Evolutionary conservation across 2,329 filamentous ascomycete species (phyloP).

Genomic region (Aspergillus luchuensis): DNA sequence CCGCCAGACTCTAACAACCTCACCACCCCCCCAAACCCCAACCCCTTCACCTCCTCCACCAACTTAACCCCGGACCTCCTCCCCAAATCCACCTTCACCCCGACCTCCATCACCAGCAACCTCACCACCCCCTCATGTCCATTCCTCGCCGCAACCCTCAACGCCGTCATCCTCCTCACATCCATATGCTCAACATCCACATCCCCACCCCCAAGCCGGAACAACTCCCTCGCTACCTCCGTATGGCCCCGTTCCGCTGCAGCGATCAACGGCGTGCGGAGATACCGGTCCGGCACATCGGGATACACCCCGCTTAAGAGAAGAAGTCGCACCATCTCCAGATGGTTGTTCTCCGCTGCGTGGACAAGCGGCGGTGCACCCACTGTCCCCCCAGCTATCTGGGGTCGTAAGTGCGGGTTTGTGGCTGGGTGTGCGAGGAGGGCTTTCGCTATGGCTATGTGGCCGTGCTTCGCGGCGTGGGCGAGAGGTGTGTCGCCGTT

Average conservation of each 20-base stretch:
- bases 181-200: too few relatives aligned
- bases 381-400: not conserved
- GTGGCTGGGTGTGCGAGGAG: not conserved
- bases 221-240: too few relatives aligned
- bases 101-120: not conserved
- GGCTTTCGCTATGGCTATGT: not conserved
- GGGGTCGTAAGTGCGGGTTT: not conserved
- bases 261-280: not conserved
- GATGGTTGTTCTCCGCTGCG: not conserved
- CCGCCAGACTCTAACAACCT: too few relatives aligned
- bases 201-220: too few relatives aligned
- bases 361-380: not conserved
- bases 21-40: too few relatives aligned
- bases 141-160: not conserved
- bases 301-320: not conserved
- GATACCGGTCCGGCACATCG: not conserved
- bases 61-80: not conserved
- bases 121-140: constrained; percentile 3
- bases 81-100: not conserved
- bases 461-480: not conserved
- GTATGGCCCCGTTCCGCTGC: too few relatives aligned
- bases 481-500: not conserved
- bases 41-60: not conserved
- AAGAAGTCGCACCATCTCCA: not conserved
- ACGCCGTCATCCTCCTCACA: too few relatives aligned